phyloP scores from a whole-genome alignment of 257 asterid genomes.

The Fraxinus americana region DNA sequence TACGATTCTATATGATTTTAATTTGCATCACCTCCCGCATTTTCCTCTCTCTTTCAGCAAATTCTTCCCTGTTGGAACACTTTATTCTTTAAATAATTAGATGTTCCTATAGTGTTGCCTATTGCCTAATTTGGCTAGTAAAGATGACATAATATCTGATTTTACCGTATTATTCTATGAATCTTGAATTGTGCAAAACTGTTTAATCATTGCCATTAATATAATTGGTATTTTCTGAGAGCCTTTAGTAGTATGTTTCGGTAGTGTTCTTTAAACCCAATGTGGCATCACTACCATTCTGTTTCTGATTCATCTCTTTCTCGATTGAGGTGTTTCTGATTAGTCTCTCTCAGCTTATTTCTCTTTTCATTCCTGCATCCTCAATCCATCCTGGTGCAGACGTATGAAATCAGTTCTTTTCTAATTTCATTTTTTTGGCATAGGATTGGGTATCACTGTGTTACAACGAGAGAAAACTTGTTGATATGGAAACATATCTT shows the following conservation, averaged over 20 bases:
- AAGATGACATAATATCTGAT: background rate
- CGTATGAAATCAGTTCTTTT: constrained; percentile 12
- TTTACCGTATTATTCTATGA: background rate
- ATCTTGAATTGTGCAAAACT: background rate
- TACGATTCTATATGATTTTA: background rate
- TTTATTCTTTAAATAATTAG: background rate
- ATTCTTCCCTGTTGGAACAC: background rate
- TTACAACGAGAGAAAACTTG: constrained; percentile 62
- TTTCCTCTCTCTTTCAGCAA: background rate
- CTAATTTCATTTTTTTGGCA: constrained; percentile 21
- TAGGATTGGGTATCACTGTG: constrained; percentile 93
- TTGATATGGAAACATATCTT: constrained; percentile 72
- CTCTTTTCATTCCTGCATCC: constrained; percentile 13
- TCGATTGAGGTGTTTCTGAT: background rate
- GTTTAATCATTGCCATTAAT: background rate
- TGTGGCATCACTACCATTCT: background rate
- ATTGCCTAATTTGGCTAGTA: background rate
- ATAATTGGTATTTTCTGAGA: background rate
- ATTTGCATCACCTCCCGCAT: background rate
- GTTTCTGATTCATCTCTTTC: background rate
- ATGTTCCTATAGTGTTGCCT: background rate
- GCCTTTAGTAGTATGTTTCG: background rate
- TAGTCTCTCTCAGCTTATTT: constrained; percentile 9
- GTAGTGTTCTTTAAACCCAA: background rate
- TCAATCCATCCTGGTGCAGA: constrained; percentile 15